A percentile compares a stretch with the other conserved stretches of the same genome.
phyloP scores from a whole-genome alignment of 352 stramenopile genomes.

The Phytopythium sindhum region DNA sequence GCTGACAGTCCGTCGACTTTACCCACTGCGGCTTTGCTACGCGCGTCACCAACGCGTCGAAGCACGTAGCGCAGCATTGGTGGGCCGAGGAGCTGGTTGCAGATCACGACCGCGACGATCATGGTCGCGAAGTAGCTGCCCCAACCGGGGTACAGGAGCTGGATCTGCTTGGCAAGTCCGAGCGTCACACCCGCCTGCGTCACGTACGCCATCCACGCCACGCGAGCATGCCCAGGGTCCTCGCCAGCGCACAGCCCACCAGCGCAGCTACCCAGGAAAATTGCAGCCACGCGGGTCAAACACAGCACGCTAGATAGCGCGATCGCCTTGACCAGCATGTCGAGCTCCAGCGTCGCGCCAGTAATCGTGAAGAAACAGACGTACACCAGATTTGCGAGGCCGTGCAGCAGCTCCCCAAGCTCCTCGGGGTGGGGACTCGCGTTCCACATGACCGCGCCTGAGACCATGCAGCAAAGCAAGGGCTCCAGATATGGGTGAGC shows the following conservation, averaged over 20 bases:
- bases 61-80: slow-evolving; percentile 57
- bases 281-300: slow-evolving; percentile 45
- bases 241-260: slow-evolving; percentile 44
- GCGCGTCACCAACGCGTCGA: slow-evolving; percentile 42
- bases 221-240: slow-evolving; percentile 36
- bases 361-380: slow-evolving; percentile 79
- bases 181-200: slow-evolving; percentile 67
- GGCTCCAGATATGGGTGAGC: slow-evolving; percentile 63
- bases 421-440: slow-evolving; percentile 51
- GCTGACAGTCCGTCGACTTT: slow-evolving; percentile 54
- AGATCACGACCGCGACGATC: slow-evolving; percentile 72
- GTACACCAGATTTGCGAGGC: slow-evolving; percentile 56
- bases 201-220: slow-evolving; percentile 76
- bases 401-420: slow-evolving; percentile 44
- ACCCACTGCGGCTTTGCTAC: slow-evolving; percentile 48
- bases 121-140: slow-evolving; percentile 70
- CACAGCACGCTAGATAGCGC: slow-evolving; percentile 51
- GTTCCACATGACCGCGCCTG: slow-evolving; percentile 66
- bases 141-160: slow-evolving; percentile 67
- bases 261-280: slow-evolving; percentile 58
- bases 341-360: slow-evolving; percentile 55
- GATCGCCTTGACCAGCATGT: slow-evolving; percentile 62
- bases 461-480: slow-evolving; percentile 67
- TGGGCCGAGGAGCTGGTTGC: slow-evolving; percentile 61
- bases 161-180: slow-evolving; percentile 67